These are phyloP conservation scores for Amylostereum chailletii DNA, from an alignment of 1,284 basidiomycete genomes.

Conservation along the genomic window DNA sequence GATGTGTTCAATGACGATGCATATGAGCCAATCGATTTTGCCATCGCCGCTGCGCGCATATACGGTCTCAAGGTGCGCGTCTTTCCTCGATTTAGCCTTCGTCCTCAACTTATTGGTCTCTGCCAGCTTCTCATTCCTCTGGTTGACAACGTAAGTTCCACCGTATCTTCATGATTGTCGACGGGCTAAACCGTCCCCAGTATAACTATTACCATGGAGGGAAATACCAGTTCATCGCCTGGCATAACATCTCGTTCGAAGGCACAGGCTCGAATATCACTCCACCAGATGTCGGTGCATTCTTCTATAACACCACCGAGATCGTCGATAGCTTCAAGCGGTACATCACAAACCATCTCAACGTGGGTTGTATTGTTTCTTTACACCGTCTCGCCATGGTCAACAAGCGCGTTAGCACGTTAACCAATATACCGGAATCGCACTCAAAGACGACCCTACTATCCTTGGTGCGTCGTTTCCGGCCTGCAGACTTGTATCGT, in stretches of 20 bases:
- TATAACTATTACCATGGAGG: constrained; percentile 19
- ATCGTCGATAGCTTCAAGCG: constrained; percentile 18
- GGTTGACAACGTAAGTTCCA: constrained; percentile 19
- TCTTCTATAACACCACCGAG: constrained; percentile 15
- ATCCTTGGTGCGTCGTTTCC: constrained; percentile 12
- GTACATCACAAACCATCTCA: constrained; percentile 17
- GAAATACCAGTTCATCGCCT: constrained; percentile 18
- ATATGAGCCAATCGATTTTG: constrained; percentile 25
- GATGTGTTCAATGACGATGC: constrained; percentile 22
- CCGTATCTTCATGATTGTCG: neutral
- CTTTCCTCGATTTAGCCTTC: neutral
- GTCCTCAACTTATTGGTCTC: no score
- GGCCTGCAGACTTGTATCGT: neutral
- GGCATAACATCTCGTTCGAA: constrained; percentile 12
- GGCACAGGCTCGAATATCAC: constrained; percentile 16
- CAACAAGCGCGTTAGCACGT: constrained; percentile 6
- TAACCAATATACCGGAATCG: constrained; percentile 19
- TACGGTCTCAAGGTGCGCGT: constrained; percentile 15
- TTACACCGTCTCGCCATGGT: no score
- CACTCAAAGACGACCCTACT: constrained; percentile 20
- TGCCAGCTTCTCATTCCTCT: constrained; percentile 22
- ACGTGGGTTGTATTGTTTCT: neutral
- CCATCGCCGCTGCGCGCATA: constrained; percentile 21
- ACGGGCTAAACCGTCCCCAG: neutral
- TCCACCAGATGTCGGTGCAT: constrained; percentile 18